Conservation (phyloP, 2,329 filamentous ascomycete species). For the Neoarthrinium moseri region DNA sequence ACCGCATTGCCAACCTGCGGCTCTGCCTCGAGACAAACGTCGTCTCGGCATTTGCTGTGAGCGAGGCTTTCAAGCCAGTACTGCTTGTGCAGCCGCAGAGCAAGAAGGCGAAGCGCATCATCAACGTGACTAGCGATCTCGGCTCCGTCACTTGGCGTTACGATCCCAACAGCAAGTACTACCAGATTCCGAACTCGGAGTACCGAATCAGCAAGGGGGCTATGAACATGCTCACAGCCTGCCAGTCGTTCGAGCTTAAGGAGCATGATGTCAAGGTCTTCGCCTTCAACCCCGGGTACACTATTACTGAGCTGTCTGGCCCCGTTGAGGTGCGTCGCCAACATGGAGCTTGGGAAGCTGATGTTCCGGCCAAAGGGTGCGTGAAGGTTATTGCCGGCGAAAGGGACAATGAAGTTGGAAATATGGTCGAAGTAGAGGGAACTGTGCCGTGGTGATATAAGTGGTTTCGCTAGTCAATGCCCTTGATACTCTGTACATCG, state of each 20-base stretch:
- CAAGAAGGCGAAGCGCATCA: slow-evolving; percentile 16
- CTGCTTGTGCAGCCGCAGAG: slow-evolving; percentile 12
- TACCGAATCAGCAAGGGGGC: slow-evolving; percentile 20
- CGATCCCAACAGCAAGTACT: slow-evolving; percentile 9
- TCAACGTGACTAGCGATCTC: slow-evolving; percentile 17
- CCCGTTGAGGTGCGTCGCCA: slow-evolving; percentile 3
- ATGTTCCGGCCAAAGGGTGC: neutral
- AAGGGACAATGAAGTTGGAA: neutral
- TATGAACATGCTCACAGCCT: slow-evolving; percentile 18
- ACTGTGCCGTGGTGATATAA: slow-evolving; percentile 2
- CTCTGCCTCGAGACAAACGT: slow-evolving; percentile 17
- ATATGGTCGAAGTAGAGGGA: slow-evolving; percentile 2
- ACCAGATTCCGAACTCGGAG: slow-evolving; percentile 7
- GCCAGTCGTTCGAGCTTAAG: slow-evolving; percentile 15
- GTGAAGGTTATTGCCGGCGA: slow-evolving; percentile 1
- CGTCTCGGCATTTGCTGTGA: slow-evolving; percentile 14
- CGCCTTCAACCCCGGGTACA: slow-evolving; percentile 17
- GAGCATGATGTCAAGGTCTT: slow-evolving; percentile 15
- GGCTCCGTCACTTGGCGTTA: slow-evolving; percentile 14
- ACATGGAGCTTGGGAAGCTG: slow-evolving; percentile 2
- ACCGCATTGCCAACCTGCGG: slow-evolving; percentile 14
- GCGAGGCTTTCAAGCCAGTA: slow-evolving; percentile 14
- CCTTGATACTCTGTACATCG: too few species aligned
- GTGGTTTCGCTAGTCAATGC: too few species aligned
- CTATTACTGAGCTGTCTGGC: slow-evolving; percentile 15